These are phyloP conservation scores for Anthoceros angustus DNA, from an alignment of 225 moss, liverwort and hornwort species.

Conservation along the genomic window DNA sequence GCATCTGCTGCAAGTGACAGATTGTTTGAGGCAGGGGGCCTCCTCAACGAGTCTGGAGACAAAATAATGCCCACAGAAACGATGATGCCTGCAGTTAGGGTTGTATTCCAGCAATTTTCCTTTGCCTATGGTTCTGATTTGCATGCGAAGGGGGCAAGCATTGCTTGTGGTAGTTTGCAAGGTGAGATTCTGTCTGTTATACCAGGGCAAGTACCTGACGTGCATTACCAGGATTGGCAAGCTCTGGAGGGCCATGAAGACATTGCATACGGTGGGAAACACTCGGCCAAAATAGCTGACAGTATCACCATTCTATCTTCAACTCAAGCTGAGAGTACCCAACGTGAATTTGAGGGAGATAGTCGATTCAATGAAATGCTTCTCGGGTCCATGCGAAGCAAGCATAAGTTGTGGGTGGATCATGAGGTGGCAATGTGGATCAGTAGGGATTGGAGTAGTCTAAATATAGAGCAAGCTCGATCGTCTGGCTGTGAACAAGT, in stretches of 20 bases:
- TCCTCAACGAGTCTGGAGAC: constrained; percentile 5
- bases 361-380: background rate
- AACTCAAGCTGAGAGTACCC: constrained; percentile 24
- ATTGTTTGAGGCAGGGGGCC: background rate
- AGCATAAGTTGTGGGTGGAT: background rate
- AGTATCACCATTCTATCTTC: constrained; percentile 32
- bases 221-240: constrained; percentile 15
- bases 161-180: constrained; percentile 63
- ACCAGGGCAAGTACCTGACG: constrained; percentile 28
- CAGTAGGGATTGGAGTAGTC: background rate
- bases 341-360: constrained; percentile 8
- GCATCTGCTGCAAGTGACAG: background rate
- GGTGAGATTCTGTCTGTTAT: constrained; percentile 48
- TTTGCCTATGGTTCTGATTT: constrained; percentile 53
- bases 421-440: background rate
- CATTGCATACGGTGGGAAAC: constrained; percentile 44
- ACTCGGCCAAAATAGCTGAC: constrained; percentile 40
- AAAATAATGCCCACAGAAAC: constrained; percentile 15
- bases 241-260: constrained; percentile 14
- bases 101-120: constrained; percentile 53
- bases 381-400: background rate
- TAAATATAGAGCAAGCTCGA: background rate
- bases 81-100: constrained; percentile 48
- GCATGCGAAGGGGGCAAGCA: constrained; percentile 47
- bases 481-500: constrained; percentile 1